Evolutionary conservation across 352 stramenopile species (phyloP).

Genomic region (Phytophthora aleatoria): DNA sequence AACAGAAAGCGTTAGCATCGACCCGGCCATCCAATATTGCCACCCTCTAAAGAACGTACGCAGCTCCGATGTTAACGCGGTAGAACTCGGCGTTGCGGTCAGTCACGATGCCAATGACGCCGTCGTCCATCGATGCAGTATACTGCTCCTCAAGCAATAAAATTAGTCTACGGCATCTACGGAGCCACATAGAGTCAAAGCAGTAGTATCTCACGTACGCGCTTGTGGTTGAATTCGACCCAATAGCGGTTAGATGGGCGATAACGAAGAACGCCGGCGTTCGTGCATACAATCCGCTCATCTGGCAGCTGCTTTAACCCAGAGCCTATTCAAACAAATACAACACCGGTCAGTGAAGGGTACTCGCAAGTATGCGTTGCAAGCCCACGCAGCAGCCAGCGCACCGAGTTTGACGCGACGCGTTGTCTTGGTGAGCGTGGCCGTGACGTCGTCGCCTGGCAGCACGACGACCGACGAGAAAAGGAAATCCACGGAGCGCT

Average conservation of each 20-base stretch:
- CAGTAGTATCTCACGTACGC: conserved; percentile 47
- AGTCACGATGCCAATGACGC: conserved; percentile 94
- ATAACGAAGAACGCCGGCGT: conserved; percentile 86
- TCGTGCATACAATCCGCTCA: conserved; percentile 75
- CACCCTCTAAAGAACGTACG: conserved; percentile 55
- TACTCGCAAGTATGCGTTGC: too few species aligned
- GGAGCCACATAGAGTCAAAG: neutral
- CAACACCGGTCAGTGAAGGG: conserved; percentile 6
- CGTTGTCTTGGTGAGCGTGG: conserved; percentile 72
- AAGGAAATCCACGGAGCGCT: conserved; percentile 78
- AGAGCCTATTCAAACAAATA: conserved; percentile 39
- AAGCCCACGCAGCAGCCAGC: neutral
- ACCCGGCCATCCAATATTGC: neutral
- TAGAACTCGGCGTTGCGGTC: conserved; percentile 95
- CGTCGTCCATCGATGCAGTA: conserved; percentile 80
- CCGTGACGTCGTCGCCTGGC: conserved; percentile 80
- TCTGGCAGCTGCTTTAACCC: conserved; percentile 62
- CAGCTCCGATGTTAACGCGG: conserved; percentile 93
- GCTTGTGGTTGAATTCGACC: conserved; percentile 89
- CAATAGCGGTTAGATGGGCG: conserved; percentile 89
- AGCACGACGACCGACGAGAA: conserved; percentile 76
- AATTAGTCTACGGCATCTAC: conserved; percentile 1
- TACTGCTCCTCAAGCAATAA: conserved; percentile 51
- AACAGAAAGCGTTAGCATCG: conserved; percentile 4
- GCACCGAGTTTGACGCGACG: conserved; percentile 74